Evolutionary conservation across 2,329 filamentous ascomycete species (phyloP), one percentile per base, ranked within the genome.

Genomic region (Alternaria conjuncta): DNA sequence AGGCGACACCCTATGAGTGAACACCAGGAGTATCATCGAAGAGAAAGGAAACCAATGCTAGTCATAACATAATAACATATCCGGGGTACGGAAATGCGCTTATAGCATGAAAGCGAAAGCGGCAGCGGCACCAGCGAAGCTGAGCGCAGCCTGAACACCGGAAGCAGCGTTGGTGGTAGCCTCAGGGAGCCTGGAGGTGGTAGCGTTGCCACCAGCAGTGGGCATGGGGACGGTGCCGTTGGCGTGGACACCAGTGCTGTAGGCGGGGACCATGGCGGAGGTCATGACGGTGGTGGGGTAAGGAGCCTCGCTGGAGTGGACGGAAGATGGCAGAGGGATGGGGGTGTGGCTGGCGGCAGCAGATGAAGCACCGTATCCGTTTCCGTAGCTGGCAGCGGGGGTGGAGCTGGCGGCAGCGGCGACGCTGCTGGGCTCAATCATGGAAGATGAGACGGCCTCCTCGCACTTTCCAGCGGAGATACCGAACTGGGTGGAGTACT

Each of bases 401-500:
- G 46, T 44, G n/a, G 57, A 23, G 44, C 56, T 43, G 43, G 64
- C 55, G 21, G 51, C 49, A 43, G 57, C 26, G 18, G 36, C 20
- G 44, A 20, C 18, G 60, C 59, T 58, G 45, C 32, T 59, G 44
- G 60, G 53, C 32, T 55, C 57, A 45, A 57, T 45, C 28, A 69
- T 64, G 61, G 70, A 65, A 53, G 75, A 75, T 26, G 72, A 65
- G 55, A 56, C 64, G 20, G 57, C 56, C 51, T 46, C 64, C 43
- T 60, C 41, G 68, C 71, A 79, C 57, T 76, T 63, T 49, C 75
- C 68, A 74, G 85, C 85, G 64, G 80, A 82, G 80, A 90, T 83
- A 71, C 88, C 88, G 81, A 89, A 89, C 78, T 89, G 87, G 62
- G 86, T 86, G 46, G 84, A 86, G 72, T 77, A 79, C 72, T 90